Base-by-base conservation (phyloP, 495 filamentous ascomycete genomes). In the Podospora appendiculata region DNA sequence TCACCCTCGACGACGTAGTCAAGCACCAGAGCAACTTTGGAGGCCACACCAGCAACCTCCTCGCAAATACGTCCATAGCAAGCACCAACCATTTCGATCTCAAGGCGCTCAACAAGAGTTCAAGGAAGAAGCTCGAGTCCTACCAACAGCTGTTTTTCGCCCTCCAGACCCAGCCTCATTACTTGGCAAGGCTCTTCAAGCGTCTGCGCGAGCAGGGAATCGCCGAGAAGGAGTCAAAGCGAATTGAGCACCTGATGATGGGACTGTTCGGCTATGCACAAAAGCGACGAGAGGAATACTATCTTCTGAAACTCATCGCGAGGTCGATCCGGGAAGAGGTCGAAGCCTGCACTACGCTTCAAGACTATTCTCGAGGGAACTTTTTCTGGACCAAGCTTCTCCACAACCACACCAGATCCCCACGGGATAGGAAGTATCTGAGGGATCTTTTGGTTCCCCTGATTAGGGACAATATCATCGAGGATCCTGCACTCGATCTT, bases 81-180 rank as follows among this genome's bases (percentile, higher is more conserved):
- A 95, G 88, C 18, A 85, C 84, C 49, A 93, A 96, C 60, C 90
- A 93, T 8, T 95, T 95, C 64, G 93, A 97, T 61, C 81, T 97
- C 41, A 97, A 97, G 70, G 93, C 93, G 1, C 70, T 99, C 50
- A 99, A 99, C 74, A 96, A 97, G 67, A 89, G 87, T 51, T 96
- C 92, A 8, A 74, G 92, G 53, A 89, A 84, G 69, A 97, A 96
- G 73, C 76, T 99, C 4, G 92, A 96, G 55, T 88, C 89, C 44
- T 99, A 99, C 59, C 94, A 99, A 62, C 89, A 96, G 58, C 80
- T 99, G 41, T 99, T 99, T 72, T 96, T 97, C 73, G 86, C 92
- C 49, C 82, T 99, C 6, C 93, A 99, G 67, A 99, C 93, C 1
- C 94, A 97, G 56, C 88, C 93, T 13, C 88, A 93, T 51, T 99